These are phyloP conservation scores for Heterobasidion occidentale DNA, from an alignment of 1,284 basidiomycete species.

Conservation along the genomic window DNA sequence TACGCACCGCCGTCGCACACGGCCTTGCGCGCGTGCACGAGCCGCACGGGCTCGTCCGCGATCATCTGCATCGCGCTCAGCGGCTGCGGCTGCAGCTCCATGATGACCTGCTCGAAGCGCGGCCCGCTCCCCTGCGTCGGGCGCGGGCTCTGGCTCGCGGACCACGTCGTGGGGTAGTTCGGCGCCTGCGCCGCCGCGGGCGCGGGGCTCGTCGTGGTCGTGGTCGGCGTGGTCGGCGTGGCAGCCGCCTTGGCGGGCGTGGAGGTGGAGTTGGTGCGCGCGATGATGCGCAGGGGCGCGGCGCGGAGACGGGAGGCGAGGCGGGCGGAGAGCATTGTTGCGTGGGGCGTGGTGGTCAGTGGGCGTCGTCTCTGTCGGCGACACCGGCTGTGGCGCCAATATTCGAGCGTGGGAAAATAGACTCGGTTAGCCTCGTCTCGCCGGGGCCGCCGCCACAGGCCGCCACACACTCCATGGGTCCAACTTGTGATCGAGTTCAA, in stretches of 20 bases:
- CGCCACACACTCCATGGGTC: too few species aligned
- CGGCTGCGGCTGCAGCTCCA: slow-evolving; percentile 86
- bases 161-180: slow-evolving; percentile 74
- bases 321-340: slow-evolving; percentile 9
- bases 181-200: slow-evolving; percentile 59
- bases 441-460: too few species aligned
- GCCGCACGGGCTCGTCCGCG: slow-evolving; percentile 75
- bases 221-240: background rate
- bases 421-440: background rate
- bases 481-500: too few species aligned
- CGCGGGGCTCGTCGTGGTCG: slow-evolving; percentile 13
- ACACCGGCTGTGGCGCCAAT: background rate
- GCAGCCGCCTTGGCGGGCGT: background rate
- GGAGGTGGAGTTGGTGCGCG: slow-evolving; percentile 5
- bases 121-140: slow-evolving; percentile 51
- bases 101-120: slow-evolving; percentile 86
- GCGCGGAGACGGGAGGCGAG: slow-evolving; percentile 7
- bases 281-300: background rate
- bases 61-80: slow-evolving; percentile 89
- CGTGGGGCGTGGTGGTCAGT: background rate
- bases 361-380: background rate
- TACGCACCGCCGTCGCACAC: slow-evolving; percentile 89
- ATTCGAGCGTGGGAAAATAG: background rate
- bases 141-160: slow-evolving; percentile 61
- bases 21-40: slow-evolving; percentile 78